Evolutionary conservation across 2,329 filamentous ascomycete species (phyloP).

Genomic region (Xylaria sp.): DNA sequence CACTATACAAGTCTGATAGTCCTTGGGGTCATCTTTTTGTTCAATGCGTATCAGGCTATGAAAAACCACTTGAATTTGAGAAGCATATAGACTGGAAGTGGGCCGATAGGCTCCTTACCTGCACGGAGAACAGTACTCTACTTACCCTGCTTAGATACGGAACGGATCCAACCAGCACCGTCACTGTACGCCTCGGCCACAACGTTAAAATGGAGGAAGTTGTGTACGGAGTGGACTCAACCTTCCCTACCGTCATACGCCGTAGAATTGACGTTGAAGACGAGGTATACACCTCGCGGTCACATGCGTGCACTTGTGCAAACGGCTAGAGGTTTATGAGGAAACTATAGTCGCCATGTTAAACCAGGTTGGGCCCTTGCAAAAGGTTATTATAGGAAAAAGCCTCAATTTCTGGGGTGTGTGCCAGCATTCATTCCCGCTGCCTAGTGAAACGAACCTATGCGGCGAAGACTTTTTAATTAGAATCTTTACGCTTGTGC

Average conservation of each 20-base stretch:
- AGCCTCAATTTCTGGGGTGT: too few species aligned
- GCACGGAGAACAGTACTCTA: conserved; percentile 12
- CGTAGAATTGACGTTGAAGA: too few species aligned
- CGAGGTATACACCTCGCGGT: conserved; percentile 12
- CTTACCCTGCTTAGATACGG: conserved; percentile 17
- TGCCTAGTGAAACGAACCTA: conserved; percentile 10
- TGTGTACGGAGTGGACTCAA: too few species aligned
- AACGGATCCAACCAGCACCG: conserved; percentile 5
- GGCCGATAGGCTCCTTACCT: conserved; percentile 21
- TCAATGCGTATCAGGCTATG: background rate
- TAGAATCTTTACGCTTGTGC: conserved; percentile 17
- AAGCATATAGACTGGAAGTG: too few species aligned
- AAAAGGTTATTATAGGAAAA: background rate
- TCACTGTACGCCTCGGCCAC: conserved; percentile 1
- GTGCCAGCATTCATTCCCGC: background rate
- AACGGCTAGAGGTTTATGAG: conserved; percentile 17
- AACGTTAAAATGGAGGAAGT: too few species aligned
- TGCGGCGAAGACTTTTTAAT: conserved; percentile 14
- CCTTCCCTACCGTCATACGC: too few species aligned
- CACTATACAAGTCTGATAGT: background rate
- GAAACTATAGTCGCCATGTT: conserved; percentile 21
- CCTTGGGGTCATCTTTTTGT: conserved; percentile 4
- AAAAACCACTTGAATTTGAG: too few species aligned
- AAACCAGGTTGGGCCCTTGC: background rate
- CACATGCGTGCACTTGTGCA: conserved; percentile 8